phyloP scores from a whole-genome alignment of 1,284 basidiomycete genomes.

The Ganoderma sp. region DNA sequence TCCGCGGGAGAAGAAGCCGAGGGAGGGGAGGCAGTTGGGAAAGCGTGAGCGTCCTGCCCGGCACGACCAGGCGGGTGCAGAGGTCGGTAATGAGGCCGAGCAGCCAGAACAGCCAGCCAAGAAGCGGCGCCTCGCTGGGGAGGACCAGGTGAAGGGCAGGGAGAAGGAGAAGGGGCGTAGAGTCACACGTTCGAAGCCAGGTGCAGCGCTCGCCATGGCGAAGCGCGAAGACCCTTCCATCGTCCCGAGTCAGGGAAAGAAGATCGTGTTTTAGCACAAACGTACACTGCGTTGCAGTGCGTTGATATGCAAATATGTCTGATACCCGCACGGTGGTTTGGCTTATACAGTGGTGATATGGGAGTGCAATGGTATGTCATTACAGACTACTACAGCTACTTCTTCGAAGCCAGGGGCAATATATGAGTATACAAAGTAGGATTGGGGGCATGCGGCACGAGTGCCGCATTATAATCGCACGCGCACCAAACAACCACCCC shows the following conservation, averaged over 20 bases:
- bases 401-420: slow-evolving; percentile 4
- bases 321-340: neutral
- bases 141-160: slow-evolving; percentile 12
- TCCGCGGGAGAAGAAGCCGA: slow-evolving; percentile 37
- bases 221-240: slow-evolving; percentile 88
- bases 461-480: neutral
- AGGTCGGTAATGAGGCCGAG: slow-evolving; percentile 15
- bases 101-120: slow-evolving; percentile 24
- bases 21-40: slow-evolving; percentile 20
- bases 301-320: neutral
- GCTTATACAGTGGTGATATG: neutral
- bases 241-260: slow-evolving; percentile 80
- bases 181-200: slow-evolving; percentile 64
- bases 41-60: slow-evolving; percentile 22
- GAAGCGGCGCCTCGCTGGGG: slow-evolving; percentile 26
- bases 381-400: slow-evolving; percentile 31
- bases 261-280: slow-evolving; percentile 70
- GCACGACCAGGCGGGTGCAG: slow-evolving; percentile 15
- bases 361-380: slow-evolving; percentile 27
- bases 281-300: slow-evolving; percentile 1
- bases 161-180: slow-evolving; percentile 6
- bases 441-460: neutral
- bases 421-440: slow-evolving; percentile 17
- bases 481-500: neutral
- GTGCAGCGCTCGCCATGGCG: slow-evolving; percentile 89